Base-by-base conservation (phyloP, 169 alveolate genomes). In the Theileria sp. region DNA sequence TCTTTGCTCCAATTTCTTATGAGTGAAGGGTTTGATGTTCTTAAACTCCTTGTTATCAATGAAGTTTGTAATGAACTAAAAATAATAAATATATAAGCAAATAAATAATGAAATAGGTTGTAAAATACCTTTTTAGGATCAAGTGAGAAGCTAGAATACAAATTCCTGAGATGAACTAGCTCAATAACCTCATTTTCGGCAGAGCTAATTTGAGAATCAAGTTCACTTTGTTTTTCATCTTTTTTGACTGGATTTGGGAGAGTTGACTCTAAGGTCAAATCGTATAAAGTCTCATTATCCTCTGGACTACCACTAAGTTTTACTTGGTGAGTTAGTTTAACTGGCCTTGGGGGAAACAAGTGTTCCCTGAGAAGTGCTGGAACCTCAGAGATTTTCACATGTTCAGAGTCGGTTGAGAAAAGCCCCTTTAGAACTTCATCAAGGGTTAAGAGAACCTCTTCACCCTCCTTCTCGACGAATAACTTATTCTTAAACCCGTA, bases 91-190 rank as follows among this genome's bases (percentile, higher is more conserved):
- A 17, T 10, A 17, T 58, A 58, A 58, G 67, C 0, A 8, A 44
- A 61, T 1, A 30, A 61, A 61, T 32, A 32, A 32, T 1, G 8
- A 32, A 32, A 32, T 32, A 32, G 36, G 36, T 32, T 1, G 36
- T 32, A 3, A n/a, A 23, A 21, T 70, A 70, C 79, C 79, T 54
- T 44, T 71, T 71, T 71, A n/a, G 86, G 86, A 21, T 79, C 86
- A n/a, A 19, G 26, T 12, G 81, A 13, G 36, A 19, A 79, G 51
- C 32, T 13, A 5, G 44, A n/a, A 25, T 79, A 79, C 8, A 70
- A 17, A 32, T 70, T 79, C 75, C 75, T 4, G 10, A 79, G 61
- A 50, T 79, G 86, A 25, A 79, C 26, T 9, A 67, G 56, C 44
- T 79, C 80, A 44, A 68, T 44, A 21, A 79, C 38, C 75, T 79